Conservation (phyloP, 1,139 yeast species). For the Scheffersomyces stambukii region DNA sequence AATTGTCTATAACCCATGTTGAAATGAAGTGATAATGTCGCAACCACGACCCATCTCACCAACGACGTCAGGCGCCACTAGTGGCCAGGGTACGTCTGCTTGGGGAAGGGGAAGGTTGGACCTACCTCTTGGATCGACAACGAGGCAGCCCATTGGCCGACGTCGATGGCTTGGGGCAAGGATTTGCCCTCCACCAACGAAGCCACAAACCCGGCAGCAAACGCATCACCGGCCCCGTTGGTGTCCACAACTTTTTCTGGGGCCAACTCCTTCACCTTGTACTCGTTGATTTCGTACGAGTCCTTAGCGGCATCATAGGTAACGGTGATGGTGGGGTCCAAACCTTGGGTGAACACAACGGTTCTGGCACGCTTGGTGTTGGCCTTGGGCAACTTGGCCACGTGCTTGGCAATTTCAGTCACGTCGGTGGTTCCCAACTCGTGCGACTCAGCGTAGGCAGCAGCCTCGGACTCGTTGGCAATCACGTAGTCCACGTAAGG, state of each 20-base stretch:
- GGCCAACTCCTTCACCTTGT: slow-evolving; percentile 70
- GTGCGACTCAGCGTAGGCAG: slow-evolving; percentile 86
- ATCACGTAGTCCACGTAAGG: slow-evolving; percentile 90
- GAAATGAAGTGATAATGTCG: too few species aligned
- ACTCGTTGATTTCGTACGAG: slow-evolving; percentile 44
- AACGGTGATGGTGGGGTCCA: slow-evolving; percentile 81
- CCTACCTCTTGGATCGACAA: slow-evolving; percentile 90
- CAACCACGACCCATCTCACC: too few species aligned
- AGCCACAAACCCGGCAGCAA: slow-evolving; percentile 96
- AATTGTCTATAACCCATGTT: too few species aligned
- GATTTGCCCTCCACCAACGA: slow-evolving; percentile 75
- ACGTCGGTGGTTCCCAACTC: slow-evolving; percentile 56
- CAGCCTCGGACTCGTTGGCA: slow-evolving; percentile 97
- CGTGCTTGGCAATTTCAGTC: slow-evolving; percentile 71
- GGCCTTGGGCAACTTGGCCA: slow-evolving; percentile 76
- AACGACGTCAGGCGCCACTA: too few species aligned
- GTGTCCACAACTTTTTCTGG: slow-evolving; percentile 74
- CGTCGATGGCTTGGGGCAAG: slow-evolving; percentile 60
- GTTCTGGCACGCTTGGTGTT: slow-evolving; percentile 72
- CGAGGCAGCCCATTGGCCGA: slow-evolving; percentile 97
- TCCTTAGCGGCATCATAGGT: slow-evolving; percentile 46
- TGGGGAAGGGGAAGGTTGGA: slow-evolving; percentile 87
- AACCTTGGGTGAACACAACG: slow-evolving; percentile 89
- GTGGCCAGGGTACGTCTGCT: slow-evolving; percentile 49
- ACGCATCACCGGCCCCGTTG: slow-evolving; percentile 99